phyloP scores from a whole-genome alignment of 345 rosid genomes.

The Iberis pinnata region DNA sequence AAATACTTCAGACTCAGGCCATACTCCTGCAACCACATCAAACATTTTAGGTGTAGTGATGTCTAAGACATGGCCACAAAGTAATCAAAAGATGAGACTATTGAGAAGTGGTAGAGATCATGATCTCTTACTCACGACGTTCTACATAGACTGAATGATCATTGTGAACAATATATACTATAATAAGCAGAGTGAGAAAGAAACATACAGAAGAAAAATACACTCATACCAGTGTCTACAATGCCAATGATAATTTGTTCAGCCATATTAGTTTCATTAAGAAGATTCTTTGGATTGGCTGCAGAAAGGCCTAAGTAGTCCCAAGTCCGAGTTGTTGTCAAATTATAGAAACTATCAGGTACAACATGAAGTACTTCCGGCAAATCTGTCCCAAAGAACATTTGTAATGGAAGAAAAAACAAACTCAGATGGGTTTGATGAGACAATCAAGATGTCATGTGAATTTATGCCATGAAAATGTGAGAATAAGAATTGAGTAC shows the following conservation, averaged over 20 bases:
- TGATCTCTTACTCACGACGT: too few species aligned
- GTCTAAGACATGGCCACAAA: neutral
- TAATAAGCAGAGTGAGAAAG: too few species aligned
- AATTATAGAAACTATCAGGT: conserved; percentile 30
- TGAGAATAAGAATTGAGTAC: too few species aligned
- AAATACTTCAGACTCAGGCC: conserved; percentile 26
- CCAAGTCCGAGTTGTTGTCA: conserved; percentile 47
- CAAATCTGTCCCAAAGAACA: too few species aligned
- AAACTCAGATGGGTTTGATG: neutral
- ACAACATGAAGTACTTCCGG: conserved; percentile 39
- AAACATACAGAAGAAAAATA: too few species aligned
- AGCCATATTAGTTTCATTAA: conserved; percentile 29
- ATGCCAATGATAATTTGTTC: conserved; percentile 28
- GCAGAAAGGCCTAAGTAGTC: conserved; percentile 37
- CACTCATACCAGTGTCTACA: conserved; percentile 26
- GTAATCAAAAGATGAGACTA: neutral
- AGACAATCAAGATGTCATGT: conserved; percentile 1
- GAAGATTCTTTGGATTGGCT: conserved; percentile 14
- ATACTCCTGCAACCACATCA: conserved; percentile 12
- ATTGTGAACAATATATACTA: too few species aligned
- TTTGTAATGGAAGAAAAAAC: neutral
- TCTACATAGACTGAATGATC: too few species aligned
- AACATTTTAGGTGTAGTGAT: neutral
- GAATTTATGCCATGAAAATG: neutral
- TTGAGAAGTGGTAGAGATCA: too few species aligned